Evolutionary conservation across 176 grass and related monocot genomes (phyloP).

Genomic region (Triticum timopheevii): DNA sequence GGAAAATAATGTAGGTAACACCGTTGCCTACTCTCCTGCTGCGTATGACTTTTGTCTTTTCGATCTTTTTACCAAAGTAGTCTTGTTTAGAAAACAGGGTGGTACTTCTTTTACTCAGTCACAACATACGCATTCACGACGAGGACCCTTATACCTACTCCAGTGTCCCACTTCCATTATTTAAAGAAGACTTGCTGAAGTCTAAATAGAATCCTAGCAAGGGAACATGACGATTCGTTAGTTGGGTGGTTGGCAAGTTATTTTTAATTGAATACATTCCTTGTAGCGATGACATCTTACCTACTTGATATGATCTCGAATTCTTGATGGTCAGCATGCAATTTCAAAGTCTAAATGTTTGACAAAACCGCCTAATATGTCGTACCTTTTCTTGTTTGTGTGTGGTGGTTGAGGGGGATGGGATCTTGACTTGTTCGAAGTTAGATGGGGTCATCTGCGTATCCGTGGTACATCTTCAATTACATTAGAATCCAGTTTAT

Average conservation of each 20-base stretch:
- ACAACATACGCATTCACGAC: constrained; percentile 11
- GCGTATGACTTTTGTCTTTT: background rate
- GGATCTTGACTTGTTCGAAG: background rate
- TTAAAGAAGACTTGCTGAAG: background rate
- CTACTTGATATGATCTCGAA: constrained; percentile 18
- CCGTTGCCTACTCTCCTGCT: background rate
- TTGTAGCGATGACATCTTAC: background rate
- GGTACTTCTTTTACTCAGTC: background rate
- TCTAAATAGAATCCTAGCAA: constrained; percentile 1
- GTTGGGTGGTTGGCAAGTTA: constrained; percentile 14
- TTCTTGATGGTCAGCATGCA: constrained; percentile 7
- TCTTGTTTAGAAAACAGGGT: constrained; percentile 22
- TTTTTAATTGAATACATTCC: constrained; percentile 24
- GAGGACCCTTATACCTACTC: constrained; percentile 19
- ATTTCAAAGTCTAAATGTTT: background rate
- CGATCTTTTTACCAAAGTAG: constrained; percentile 14
- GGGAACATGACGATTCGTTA: background rate
- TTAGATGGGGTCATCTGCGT: background rate
- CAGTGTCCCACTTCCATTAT: background rate
- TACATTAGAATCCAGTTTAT: background rate
- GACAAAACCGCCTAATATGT: background rate
- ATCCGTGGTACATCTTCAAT: background rate
- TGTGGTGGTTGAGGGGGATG: background rate
- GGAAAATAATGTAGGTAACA: background rate
- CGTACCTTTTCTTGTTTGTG: background rate